phyloP scores from a whole-genome alignment of 192 early-diverging fungal genomes.

The Chytriomyces confervae region DNA sequence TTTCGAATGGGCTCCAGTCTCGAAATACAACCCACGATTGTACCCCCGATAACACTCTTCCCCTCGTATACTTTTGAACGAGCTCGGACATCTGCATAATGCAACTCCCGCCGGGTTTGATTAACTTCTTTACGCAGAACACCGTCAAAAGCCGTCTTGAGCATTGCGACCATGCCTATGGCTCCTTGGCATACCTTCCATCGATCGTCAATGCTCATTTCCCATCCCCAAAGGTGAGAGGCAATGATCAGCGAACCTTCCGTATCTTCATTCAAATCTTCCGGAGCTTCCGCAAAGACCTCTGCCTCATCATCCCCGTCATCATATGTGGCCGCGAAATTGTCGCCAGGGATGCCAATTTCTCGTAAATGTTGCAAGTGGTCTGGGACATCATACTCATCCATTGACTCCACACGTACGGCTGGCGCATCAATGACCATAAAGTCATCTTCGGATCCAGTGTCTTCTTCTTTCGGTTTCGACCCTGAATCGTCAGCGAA shows the following conservation, averaged over 20 bases:
- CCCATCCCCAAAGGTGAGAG: constrained; percentile 35
- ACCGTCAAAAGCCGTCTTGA: constrained; percentile 23
- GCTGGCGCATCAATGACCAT: not conserved
- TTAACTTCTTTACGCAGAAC: constrained; percentile 23
- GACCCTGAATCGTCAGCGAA: not conserved
- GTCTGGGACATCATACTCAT: constrained; percentile 39
- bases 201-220: constrained; percentile 40
- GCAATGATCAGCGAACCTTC: constrained; percentile 1
- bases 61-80: constrained; percentile 49
- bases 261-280: not conserved
- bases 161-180: constrained; percentile 18
- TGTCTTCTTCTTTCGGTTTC: not conserved
- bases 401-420: constrained; percentile 48
- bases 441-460: constrained; percentile 6
- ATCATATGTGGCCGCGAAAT: not conserved
- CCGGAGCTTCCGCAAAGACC: not conserved
- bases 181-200: constrained; percentile 36
- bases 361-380: constrained; percentile 49
- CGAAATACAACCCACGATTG: constrained; percentile 50
- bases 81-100: constrained; percentile 41
- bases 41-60: constrained; percentile 48
- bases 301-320: constrained; percentile 35
- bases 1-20: constrained; percentile 42
- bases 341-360: constrained; percentile 23
- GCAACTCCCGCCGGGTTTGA: constrained; percentile 24